phyloP scores from a whole-genome alignment of 371 early-diverging fungal genomes.

The Rhizopus arrhizus region DNA sequence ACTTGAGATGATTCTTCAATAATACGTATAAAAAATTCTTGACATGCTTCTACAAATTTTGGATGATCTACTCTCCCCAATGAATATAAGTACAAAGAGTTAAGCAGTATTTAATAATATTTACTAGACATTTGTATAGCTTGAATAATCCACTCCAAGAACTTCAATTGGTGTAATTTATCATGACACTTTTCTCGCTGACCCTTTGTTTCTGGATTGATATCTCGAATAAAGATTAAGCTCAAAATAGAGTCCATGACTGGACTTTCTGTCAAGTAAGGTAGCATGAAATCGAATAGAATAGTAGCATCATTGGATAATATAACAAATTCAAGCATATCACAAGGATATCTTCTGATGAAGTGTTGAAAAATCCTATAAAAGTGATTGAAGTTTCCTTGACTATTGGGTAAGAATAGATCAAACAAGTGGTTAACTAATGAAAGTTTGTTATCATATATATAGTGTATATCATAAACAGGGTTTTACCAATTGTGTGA shows the following conservation, averaged over 20 bases:
- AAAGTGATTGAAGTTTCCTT: slow-evolving; percentile 51
- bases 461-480: not conserved
- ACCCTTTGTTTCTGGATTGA: slow-evolving; percentile 35
- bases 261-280: slow-evolving; percentile 33
- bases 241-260: slow-evolving; percentile 35
- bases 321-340: slow-evolving; percentile 41
- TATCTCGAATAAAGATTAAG: slow-evolving; percentile 39
- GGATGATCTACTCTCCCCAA: slow-evolving; percentile 11
- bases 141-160: slow-evolving; percentile 38
- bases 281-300: slow-evolving; percentile 43
- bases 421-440: slow-evolving; percentile 35
- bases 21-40: slow-evolving; percentile 41
- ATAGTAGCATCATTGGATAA: slow-evolving; percentile 27
- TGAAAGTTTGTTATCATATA: not conserved
- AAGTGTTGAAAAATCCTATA: slow-evolving; percentile 46
- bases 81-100: not conserved
- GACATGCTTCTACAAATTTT: slow-evolving; percentile 29
- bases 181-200: slow-evolving; percentile 30
- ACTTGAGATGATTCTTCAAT: slow-evolving; percentile 48
- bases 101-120: not conserved
- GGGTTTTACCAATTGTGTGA: slow-evolving; percentile 36
- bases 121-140: slow-evolving; percentile 34
- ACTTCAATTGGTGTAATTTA: slow-evolving; percentile 29
- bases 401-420: slow-evolving; percentile 37
- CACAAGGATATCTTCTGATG: slow-evolving; percentile 41